These are phyloP conservation scores for Brassica balearica DNA, from an alignment of 441 rosid species.

Conservation along the genomic window DNA sequence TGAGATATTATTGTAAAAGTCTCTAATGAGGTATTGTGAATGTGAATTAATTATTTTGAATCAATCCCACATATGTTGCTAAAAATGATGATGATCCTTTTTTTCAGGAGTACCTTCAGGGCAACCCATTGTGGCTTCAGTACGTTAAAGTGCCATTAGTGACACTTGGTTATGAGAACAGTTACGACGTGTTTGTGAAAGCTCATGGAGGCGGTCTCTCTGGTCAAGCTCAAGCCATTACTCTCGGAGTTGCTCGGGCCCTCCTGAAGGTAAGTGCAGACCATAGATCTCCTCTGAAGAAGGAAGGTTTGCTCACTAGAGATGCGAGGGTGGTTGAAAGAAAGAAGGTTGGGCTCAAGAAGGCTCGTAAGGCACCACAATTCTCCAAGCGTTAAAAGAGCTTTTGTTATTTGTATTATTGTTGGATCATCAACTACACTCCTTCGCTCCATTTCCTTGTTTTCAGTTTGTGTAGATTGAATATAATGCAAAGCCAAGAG, in stretches of 20 bases:
- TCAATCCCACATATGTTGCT: not conserved
- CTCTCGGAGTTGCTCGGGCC: slow-evolving; percentile 90
- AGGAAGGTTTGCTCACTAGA: slow-evolving; percentile 87
- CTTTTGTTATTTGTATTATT: slow-evolving; percentile 6
- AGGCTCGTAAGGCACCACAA: slow-evolving; percentile 96
- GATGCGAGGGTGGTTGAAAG: slow-evolving; percentile 93
- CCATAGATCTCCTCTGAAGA: slow-evolving; percentile 75
- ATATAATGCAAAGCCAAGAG: slow-evolving; percentile 10
- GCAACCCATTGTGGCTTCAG: slow-evolving; percentile 93
- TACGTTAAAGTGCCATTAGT: slow-evolving; percentile 80
- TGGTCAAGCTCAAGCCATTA: slow-evolving; percentile 97
- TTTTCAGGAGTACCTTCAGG: slow-evolving; percentile 88
- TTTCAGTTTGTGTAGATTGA: not conserved
- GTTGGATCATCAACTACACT: slow-evolving; percentile 19
- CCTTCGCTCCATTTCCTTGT: slow-evolving; percentile 13
- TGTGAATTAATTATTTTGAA: no score
- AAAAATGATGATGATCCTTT: not conserved
- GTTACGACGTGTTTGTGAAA: slow-evolving; percentile 89
- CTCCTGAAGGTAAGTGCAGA: slow-evolving; percentile 75
- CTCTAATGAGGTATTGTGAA: no score
- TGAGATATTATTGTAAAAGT: no score
- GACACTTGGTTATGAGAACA: slow-evolving; percentile 78
- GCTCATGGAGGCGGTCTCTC: slow-evolving; percentile 96
- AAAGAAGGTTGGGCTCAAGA: slow-evolving; percentile 94
- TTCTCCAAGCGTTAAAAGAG: slow-evolving; percentile 79